Evolutionary conservation across 2,329 filamentous ascomycete genomes (phyloP), one percentile per base, ranked within the genome.

Genomic region (Colletotrichum truncatum): DNA sequence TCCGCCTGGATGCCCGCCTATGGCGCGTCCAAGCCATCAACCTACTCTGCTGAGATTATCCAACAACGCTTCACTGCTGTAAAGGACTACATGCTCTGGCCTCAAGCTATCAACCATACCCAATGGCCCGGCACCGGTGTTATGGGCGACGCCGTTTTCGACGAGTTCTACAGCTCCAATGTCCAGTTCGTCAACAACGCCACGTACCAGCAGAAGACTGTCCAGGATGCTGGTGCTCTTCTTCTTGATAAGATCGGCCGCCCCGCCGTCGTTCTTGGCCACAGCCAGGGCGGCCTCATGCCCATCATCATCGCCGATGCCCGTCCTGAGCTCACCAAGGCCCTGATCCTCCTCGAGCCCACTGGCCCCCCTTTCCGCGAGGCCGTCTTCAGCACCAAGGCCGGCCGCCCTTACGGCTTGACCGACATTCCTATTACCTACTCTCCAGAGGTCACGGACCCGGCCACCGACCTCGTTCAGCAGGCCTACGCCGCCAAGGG

Each of bases 371-470:
- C 82, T 0, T 86, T 85, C 68, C 74, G 69, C 25, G 80, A 84
- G 12, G 75, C 74, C 9, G 71, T 78, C 28, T 76, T 82, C 34
- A 76, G 73, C n/a, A 76, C 70, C 21, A 70, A 68, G 0, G 66
- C 76, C 1, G 72, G 75, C 3, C 73, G 78, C 2, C 69, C 75
- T 1, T 87, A 78, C 70, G 85, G 84, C 1, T 67, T 87, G 6
- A 80, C 83, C 6, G 78, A 83, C 45, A 78, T 83, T n/a, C 80
- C 83, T 0, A 64, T 88, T 14, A 80, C 77, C 0, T 87, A 85
- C 69, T 73, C 73, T 1, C 84, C 84, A 10, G 70, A 78, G 0
- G 77, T 84, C 9, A 66, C 65, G 0, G 72, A 82, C 63, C 74
- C 78, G 2, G 53, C 68, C 3, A 52, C 49, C 8, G 78, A 82